Evolutionary conservation across 768 basidiomycete genomes (phyloP), one percentile per base, ranked within the genome.

Genomic region (Scleroderma bovista): DNA sequence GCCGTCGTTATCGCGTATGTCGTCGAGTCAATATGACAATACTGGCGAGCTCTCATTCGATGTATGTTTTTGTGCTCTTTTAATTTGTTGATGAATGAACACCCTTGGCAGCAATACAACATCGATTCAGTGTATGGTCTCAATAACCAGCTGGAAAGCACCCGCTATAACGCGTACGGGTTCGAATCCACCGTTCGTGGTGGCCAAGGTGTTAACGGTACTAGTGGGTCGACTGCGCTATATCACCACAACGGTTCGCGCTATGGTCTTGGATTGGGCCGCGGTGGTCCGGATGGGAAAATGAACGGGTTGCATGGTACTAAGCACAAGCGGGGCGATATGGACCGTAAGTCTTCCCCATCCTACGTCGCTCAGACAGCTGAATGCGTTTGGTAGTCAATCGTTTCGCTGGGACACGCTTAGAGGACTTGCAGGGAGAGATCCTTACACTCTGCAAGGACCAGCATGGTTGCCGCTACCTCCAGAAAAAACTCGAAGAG

Each of bases 401-500:
- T 72, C 86, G 96, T 6, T 99, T 97, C 65, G 86, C 95, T 26
- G 95, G 95, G 7, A 94, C 93, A 26, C 84, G 93, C 38, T 75
- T 99, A 47, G 96, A 99, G 64, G 96, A 99, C 61, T 73, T 99
- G 20, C 86, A 88, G 57, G 95, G 95, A 51, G 95, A 99, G 69
- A 95, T 99, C 52, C 83, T 93, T 13, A 75, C 81, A 1, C 71
- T 99, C 16, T 98, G 96, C 81, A 98, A 98, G 67, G 96, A 99
- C 69, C 96, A 99, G 69, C 95, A 98, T 68, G 96, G 96, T 2
- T 99, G 96, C 64, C 83, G 96, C 32, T 99, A 97, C 65, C 72
- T 99, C 50, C 96, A 99, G 71, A 98, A 98, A 82, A 97, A 98
- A 71, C 78, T 99, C 22, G 96, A 99, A 66, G 96, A 99, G 63